A percentile compares a stretch with the other conserved stretches of the same genome.
Conservation (phyloP, 768 basidiomycete species). For the Tulasnella sp. region DNA sequence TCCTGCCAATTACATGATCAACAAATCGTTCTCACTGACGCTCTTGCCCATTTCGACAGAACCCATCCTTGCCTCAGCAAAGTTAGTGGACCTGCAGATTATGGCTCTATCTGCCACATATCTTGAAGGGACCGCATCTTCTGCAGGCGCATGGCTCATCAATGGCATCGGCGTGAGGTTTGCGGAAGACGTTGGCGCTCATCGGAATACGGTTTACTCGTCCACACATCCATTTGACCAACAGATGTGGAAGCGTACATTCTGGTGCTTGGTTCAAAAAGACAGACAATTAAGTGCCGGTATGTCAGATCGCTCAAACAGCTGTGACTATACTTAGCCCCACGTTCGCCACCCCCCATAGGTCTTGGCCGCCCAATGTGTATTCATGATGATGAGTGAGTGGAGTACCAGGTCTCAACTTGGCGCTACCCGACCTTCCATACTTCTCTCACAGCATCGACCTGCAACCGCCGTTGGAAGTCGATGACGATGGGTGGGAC, state of each 20-base stretch:
- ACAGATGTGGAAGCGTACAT: conserved; percentile 70
- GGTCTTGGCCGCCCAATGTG: conserved; percentile 56
- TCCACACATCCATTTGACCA: conserved; percentile 39
- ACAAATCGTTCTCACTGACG: not conserved
- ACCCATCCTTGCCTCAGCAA: conserved; percentile 33
- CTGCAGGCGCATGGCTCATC: conserved; percentile 42
- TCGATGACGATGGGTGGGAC: conserved; percentile 77
- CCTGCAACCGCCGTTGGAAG: conserved; percentile 57
- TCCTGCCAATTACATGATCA: no score
- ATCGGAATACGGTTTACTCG: conserved; percentile 44
- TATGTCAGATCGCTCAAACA: no score
- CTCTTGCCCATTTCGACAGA: not conserved
- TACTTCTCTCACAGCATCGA: conserved; percentile 47
- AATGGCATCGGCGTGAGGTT: conserved; percentile 28
- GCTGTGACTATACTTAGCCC: no score
- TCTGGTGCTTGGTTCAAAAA: no score
- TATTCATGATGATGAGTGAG: conserved; percentile 66
- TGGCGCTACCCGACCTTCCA: not conserved
- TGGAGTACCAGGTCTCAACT: conserved; percentile 8
- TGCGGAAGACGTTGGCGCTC: conserved; percentile 39
- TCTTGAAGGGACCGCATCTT: conserved; percentile 36
- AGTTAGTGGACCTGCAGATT: conserved; percentile 61
- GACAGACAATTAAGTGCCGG: no score
- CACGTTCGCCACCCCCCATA: no score
- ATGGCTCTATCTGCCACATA: conserved; percentile 36